These are phyloP conservation scores for Lotmaria passim DNA, from an alignment of 208 protist genomes.

Conservation along the genomic window DNA sequence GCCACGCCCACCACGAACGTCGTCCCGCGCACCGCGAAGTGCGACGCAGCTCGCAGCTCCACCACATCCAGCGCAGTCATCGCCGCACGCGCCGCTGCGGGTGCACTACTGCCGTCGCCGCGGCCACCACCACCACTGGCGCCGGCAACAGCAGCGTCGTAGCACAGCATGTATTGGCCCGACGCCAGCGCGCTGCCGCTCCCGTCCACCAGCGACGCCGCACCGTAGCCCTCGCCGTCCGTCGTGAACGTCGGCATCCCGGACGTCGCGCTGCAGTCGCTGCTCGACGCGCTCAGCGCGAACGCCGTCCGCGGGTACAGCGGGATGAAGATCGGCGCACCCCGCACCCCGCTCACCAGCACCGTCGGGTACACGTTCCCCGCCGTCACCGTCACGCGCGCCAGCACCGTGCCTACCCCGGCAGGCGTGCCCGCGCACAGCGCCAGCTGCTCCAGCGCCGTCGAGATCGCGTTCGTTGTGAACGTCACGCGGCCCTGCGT, in stretches of 20 bases:
- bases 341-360: slow-evolving; percentile 46
- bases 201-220: slow-evolving; percentile 30
- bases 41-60: slow-evolving; percentile 39
- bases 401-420: slow-evolving; percentile 9
- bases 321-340: slow-evolving; percentile 54
- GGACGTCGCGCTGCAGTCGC: slow-evolving; percentile 27
- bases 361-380: slow-evolving; percentile 50
- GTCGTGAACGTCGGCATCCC: slow-evolving; percentile 55
- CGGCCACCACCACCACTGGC: slow-evolving; percentile 11
- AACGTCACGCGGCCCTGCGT: slow-evolving; percentile 29
- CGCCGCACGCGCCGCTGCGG: too few relatives aligned
- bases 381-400: slow-evolving; percentile 36
- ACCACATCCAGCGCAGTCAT: slow-evolving; percentile 52
- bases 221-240: slow-evolving; percentile 49
- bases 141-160: slow-evolving; percentile 13
- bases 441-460: slow-evolving; percentile 24
- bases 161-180: slow-evolving; percentile 67
- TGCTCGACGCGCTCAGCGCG: slow-evolving; percentile 35
- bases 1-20: slow-evolving; percentile 56
- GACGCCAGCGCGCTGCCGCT: slow-evolving; percentile 25
- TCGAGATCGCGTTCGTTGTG: slow-evolving; percentile 27
- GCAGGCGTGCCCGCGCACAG: slow-evolving; percentile 56
- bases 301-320: slow-evolving; percentile 41
- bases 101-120: too few relatives aligned
- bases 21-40: slow-evolving; percentile 54